Percentiles rank a stretch among this genome's conserved stretches.
These are phyloP conservation scores for Dittrichia graveolens DNA, from an alignment of 129 eudicot species.

Conservation along the genomic window DNA sequence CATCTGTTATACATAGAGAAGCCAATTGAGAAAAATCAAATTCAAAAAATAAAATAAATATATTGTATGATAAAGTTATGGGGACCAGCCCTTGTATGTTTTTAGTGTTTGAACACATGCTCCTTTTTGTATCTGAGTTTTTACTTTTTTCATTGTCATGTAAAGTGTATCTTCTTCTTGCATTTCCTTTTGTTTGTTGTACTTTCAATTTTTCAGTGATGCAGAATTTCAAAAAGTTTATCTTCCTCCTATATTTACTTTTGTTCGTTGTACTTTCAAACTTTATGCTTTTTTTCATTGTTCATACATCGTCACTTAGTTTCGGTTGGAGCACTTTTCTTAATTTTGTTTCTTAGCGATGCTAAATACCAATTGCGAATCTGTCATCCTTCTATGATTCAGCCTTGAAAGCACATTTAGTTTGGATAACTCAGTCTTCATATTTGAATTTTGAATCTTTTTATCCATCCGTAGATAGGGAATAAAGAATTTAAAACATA, in stretches of 20 bases:
- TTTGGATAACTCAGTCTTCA: not conserved
- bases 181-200: conserved; percentile 23
- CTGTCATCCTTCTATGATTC: conserved; percentile 2
- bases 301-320: not conserved
- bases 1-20: conserved; percentile 57
- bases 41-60: not conserved
- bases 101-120: not conserved
- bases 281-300: not conserved
- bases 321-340: not conserved
- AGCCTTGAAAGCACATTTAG: conserved; percentile 1
- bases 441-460: too few species aligned
- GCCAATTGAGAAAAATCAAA: conserved; percentile 25
- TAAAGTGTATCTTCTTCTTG: conserved; percentile 21
- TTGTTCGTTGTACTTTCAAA: not conserved
- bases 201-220: conserved; percentile 10
- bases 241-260: not conserved
- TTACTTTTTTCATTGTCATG: conserved; percentile 18
- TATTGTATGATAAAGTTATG: not conserved
- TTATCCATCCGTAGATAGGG: too few species aligned
- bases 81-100: too few species aligned
- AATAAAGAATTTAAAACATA: too few species aligned
- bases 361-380: conserved; percentile 10
- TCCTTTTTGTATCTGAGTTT: conserved; percentile 19
- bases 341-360: conserved; percentile 4
- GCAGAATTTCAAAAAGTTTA: conserved; percentile 15